Conservation (phyloP, 495 filamentous ascomycete genomes). For the Chaetomium fimeti region DNA sequence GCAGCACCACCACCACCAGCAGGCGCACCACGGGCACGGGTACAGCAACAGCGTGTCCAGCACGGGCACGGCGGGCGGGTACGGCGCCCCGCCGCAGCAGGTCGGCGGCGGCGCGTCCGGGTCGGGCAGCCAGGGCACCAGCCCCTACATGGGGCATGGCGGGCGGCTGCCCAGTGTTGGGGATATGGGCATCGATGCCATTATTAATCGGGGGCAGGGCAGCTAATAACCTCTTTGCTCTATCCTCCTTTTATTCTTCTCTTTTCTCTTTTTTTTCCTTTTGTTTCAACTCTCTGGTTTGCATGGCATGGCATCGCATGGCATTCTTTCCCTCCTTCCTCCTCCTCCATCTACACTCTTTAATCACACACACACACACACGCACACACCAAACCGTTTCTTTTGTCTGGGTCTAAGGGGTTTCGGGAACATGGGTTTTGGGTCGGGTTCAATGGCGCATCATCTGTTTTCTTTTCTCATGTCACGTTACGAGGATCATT, state of each 20-base stretch:
- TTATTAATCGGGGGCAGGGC: conserved; percentile 49
- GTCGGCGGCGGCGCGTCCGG: conserved; percentile 21
- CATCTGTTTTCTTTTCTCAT: conserved; percentile 6
- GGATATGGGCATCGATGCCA: conserved; percentile 57
- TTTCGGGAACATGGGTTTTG: neutral
- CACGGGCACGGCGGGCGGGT: conserved; percentile 31
- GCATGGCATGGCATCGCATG: neutral
- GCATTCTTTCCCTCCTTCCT: conserved; percentile 6
- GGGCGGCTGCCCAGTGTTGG: conserved; percentile 50
- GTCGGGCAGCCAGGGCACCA: conserved; percentile 40
- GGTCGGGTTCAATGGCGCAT: neutral
- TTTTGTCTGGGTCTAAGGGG: neutral
- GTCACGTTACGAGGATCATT: neutral
- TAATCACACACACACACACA: neutral
- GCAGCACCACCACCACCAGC: conserved; percentile 20
- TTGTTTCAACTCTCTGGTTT: conserved; percentile 7
- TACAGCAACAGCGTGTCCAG: conserved; percentile 46
- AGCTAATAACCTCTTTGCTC: conserved; percentile 10
- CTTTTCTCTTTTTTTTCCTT: conserved; percentile 1
- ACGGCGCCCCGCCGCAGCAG: conserved; percentile 17
- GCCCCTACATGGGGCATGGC: conserved; percentile 48
- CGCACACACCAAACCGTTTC: neutral
- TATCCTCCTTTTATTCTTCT: conserved; percentile 1
- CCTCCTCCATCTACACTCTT: conserved; percentile 1
- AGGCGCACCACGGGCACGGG: conserved; percentile 37